Evolutionary conservation across 208 protist genomes (phyloP), one percentile per base, ranked within the genome.

Genomic region (Trypanosoma scelopori): DNA sequence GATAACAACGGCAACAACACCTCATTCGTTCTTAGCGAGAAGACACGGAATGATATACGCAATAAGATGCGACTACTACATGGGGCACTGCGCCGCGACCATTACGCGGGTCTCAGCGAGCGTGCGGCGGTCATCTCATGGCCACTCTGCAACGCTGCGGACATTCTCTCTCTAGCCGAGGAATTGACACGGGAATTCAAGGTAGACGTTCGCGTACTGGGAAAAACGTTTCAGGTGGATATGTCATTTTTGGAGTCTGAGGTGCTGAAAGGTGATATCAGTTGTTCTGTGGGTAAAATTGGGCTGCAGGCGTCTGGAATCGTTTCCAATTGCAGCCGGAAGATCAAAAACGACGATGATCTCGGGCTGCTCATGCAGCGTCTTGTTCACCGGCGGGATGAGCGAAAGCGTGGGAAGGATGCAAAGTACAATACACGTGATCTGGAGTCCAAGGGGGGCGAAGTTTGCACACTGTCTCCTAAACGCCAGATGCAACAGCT

Each of bases 41-140:
- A 59, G 16, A 94, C 77, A 43, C 58, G 84, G 5, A 69, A 55
- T 5, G 85, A 94, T 51, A 84, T 93, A 20, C 28, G 27, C 1
- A 91, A 86, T 48, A 91, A 92, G 55, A 78, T 93, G 76, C 79
- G 78, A 20, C 55, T 93, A 12, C 51, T 95, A 13, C 71, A 83
- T 25, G 84, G 86, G 5, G 89, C 66, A 5, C 62, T 94, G 73
- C 71, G 77, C 7, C 79, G 88, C 28, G 79, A 80, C 66, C 58
- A 67, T 2, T 87, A 81, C 30, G 76, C 86, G 25, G 85, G 85
- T 32, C 51, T 92, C 12, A 86, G 81, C 57, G 88, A 94, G 71
- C 76, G 82, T 9, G 82, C 84, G 0, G 88, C 83, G 7, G 75
- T 94, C 20, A 71, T 94, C 28, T 76, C 88, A 61, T 90, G 83